Evolutionary conservation across 2,329 filamentous ascomycete species (phyloP).

Genomic region (Microcyclospora pomicola): DNA sequence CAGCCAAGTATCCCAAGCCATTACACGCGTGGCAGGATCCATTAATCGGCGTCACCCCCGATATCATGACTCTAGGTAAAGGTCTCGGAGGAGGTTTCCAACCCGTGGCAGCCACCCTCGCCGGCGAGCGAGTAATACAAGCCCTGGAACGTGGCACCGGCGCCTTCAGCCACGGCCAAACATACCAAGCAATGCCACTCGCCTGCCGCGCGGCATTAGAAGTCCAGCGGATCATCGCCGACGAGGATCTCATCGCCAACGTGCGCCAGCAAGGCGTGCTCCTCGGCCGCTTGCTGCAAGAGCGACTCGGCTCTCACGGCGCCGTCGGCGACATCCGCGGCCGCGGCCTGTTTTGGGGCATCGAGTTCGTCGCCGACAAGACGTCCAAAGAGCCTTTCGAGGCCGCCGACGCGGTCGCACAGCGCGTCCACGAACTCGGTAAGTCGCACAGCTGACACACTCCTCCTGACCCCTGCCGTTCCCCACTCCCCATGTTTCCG

Average conservation of each 20-base stretch:
- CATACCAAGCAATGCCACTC: conserved; percentile 48
- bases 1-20: conserved; percentile 15
- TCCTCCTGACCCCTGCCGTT: no score
- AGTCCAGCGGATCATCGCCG: conserved; percentile 44
- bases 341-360: conserved; percentile 43
- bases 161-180: conserved; percentile 46
- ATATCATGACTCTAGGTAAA: conserved; percentile 55
- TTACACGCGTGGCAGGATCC: conserved; percentile 49
- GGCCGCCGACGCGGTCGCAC: conserved; percentile 31
- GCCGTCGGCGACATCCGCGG: conserved; percentile 50
- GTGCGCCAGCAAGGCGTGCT: conserved; percentile 40
- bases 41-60: conserved; percentile 41
- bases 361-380: conserved; percentile 47
- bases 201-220: conserved; percentile 49
- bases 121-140: conserved; percentile 38
- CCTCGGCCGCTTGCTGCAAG: conserved; percentile 32
- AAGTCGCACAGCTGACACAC: conserved; percentile 3
- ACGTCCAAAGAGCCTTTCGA: conserved; percentile 41
- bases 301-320: conserved; percentile 30
- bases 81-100: conserved; percentile 51
- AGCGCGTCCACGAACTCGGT: conserved; percentile 39
- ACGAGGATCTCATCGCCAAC: conserved; percentile 46
- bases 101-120: conserved; percentile 47
- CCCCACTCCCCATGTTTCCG: no score
- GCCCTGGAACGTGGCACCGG: conserved; percentile 32